Evolutionary conservation across 2,329 filamentous ascomycete genomes (phyloP), one percentile per base, ranked within the genome.

Genomic region (Neonectria punicea): DNA sequence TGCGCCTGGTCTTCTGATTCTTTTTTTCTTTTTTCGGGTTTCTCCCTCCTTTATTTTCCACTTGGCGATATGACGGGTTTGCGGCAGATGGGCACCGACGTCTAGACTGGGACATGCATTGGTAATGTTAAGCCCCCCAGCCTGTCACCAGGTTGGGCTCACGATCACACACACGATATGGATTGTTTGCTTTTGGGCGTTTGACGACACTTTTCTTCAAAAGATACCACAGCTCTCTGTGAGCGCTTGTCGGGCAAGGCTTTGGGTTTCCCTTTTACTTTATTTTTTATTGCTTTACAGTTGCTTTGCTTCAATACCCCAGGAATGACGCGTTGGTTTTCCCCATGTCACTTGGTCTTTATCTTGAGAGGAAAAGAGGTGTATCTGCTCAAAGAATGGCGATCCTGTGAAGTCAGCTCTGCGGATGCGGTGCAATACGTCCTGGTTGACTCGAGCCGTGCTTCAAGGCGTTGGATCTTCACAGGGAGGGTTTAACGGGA

Each of bases 1-100:
- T 86, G 49, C 82, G 84, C 68, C 77, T 86, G 63, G 77, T 74
- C 41, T 86, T 84, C 71, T 86, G 76, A 81, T 65, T 44, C 22
- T 50, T 55, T 49, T 53, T 20, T 44, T 44, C 20, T 63, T 54
- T 16, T 13, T 47, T 22, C 43, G 14, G 55, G 59, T 16, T 53
- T 10, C 30, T 10, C 30, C 30, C 30, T 30, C 36, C n/a, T 53
- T 47, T n/a, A 30, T 47, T 34, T 46, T 39, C 34, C 30, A 22
- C 51, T 18, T 39, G 14, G 41, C 22, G 32, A 46, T 50, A 54
- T 55, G 57, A 63, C 32, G 50, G 61, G 11, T 63, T 66, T 65
- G 56, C 55, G 60, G 63, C 67, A 59, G 51, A 64, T 55, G 57
- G 67, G 34, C 57, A 62, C 57, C 64, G 57, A 65, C 67, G 58